Evolutionary conservation across 805 yeast genomes (phyloP), one percentile per base, ranked within the genome.

Genomic region (Cyberlindnera xylosilytica): DNA sequence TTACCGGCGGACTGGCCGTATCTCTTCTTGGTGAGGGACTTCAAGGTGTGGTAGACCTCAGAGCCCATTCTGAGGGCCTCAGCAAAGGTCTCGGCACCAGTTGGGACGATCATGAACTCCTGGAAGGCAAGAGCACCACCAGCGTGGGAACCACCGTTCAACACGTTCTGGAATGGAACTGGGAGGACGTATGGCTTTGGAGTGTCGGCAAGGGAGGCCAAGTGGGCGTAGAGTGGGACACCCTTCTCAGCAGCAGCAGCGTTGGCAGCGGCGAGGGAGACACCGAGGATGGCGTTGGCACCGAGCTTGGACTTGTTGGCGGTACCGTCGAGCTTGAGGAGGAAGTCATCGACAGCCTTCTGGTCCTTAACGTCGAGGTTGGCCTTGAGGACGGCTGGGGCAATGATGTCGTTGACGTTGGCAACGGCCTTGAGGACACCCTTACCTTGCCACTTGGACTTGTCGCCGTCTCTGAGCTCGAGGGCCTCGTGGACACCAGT

Each of bases 131-230:
- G 78, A 67, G 91, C 83, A 77, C 99, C 99, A 78, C 99, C 99
- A 65, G 99, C 99, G 76, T 91, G 99, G 65, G 96, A 85, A 73
- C 99, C 99, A 79, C 99, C 99, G 83, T 91, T 91, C 72, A 91
- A 79, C 56, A 91, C 99, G 77, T 91, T 91, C 77, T 87, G 93
- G 95, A 93, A 85, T 57, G 99, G 99, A 72, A 93, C 98, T 70
- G 99, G 99, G 68, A 91, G 76, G 47, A 93, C 97, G 70, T 70
- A 93, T 70, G 95, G 91, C 63, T 74, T 70, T 70, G 79, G 77
- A 62, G 95, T 73, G 54, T 58, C 65, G 54, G 97, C 66, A 54
- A 93, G 66, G 61, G 82, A 87, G 57, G 95, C 79, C 68, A 93
- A 73, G 77, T 91, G 97, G 66, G 79, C 73, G 84, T 90, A 93